These are phyloP conservation scores for Sanguinoderma infundibulare DNA, from an alignment of 1,284 basidiomycete genomes.

Conservation along the genomic window DNA sequence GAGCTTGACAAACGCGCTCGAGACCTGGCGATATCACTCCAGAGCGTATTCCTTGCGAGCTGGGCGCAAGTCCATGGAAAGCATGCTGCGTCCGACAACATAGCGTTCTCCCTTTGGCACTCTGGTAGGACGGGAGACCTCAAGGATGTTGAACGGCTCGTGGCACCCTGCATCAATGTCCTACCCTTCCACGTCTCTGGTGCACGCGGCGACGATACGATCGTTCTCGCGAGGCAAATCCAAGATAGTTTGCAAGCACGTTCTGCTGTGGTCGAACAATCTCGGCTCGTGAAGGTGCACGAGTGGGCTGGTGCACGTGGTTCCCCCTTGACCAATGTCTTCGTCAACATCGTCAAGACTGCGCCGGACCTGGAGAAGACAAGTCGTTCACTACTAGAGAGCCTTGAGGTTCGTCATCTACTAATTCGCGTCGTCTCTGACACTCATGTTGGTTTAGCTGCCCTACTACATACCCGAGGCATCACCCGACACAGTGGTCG, in stretches of 20 bases:
- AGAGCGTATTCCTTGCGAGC: conserved; percentile 47
- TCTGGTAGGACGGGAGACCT: conserved; percentile 44
- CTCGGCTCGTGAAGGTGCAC: conserved; percentile 41
- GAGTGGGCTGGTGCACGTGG: conserved; percentile 39
- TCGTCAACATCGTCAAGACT: conserved; percentile 49
- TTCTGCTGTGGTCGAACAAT: conserved; percentile 47
- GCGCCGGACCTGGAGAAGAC: conserved; percentile 26
- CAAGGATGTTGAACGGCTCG: conserved; percentile 42
- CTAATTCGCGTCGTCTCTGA: not conserved
- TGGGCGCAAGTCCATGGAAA: conserved; percentile 49
- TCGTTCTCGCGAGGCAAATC: conserved; percentile 38
- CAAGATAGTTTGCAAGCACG: conserved; percentile 44
- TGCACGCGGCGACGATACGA: conserved; percentile 21
- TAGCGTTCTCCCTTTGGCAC: conserved; percentile 53
- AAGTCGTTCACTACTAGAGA: conserved; percentile 4
- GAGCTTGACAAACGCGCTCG: conserved; percentile 37
- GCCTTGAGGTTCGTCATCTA: conserved; percentile 14
- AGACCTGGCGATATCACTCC: conserved; percentile 39
- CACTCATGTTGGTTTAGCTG: conserved; percentile 5
- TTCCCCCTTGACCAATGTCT: conserved; percentile 48
- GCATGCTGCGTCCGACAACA: conserved; percentile 34
- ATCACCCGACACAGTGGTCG: not conserved
- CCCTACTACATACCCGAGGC: conserved; percentile 29
- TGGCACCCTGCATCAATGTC: conserved; percentile 52
- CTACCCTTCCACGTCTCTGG: conserved; percentile 43